A percentile compares a stretch with the other conserved stretches of the same genome.
Evolutionary conservation across 2,329 filamentous ascomycete genomes (phyloP).

Genomic region (Tolypocladium tropicale): DNA sequence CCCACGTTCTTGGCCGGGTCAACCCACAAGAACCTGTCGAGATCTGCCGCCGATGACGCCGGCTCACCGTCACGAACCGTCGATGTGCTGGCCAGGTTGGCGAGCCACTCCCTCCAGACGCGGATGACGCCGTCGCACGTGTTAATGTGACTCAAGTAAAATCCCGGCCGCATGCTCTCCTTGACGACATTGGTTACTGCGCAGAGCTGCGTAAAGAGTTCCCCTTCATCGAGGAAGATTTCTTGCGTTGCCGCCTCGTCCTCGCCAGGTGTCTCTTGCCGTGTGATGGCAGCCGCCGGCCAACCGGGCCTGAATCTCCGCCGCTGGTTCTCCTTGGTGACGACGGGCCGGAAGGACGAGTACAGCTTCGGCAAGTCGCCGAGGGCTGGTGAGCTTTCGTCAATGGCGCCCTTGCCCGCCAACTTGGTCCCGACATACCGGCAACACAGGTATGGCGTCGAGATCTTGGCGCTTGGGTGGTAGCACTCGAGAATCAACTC

Average conservation of each 20-base stretch:
- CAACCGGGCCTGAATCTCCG: slow-evolving; percentile 14
- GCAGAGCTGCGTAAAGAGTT: slow-evolving; percentile 67
- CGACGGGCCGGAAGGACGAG: slow-evolving; percentile 58
- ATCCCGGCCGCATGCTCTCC: slow-evolving; percentile 45
- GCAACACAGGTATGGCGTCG: slow-evolving; percentile 58
- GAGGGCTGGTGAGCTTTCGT: slow-evolving; percentile 11
- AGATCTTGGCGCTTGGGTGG: slow-evolving; percentile 58
- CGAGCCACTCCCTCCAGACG: slow-evolving; percentile 65
- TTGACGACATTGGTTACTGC: slow-evolving; percentile 59
- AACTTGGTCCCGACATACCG: slow-evolving; percentile 49
- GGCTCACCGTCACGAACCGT: neutral
- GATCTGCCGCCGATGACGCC: slow-evolving; percentile 1
- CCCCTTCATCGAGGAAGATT: slow-evolving; percentile 56
- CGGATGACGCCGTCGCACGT: slow-evolving; percentile 59
- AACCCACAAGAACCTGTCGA: slow-evolving; percentile 52
- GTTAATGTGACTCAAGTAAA: slow-evolving; percentile 55
- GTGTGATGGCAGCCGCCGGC: neutral
- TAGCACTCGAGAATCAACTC: slow-evolving; percentile 70
- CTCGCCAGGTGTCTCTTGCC: slow-evolving; percentile 7
- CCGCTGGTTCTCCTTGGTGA: slow-evolving; percentile 40
- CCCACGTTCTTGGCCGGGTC: slow-evolving; percentile 54
- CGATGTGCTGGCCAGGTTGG: slow-evolving; percentile 21
- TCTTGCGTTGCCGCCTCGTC: slow-evolving; percentile 44
- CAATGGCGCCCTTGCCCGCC: slow-evolving; percentile 4
- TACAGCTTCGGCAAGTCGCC: slow-evolving; percentile 48